These are phyloP conservation scores for Euphorbia corollata DNA, from an alignment of 441 rosid genomes.

Conservation along the genomic window DNA sequence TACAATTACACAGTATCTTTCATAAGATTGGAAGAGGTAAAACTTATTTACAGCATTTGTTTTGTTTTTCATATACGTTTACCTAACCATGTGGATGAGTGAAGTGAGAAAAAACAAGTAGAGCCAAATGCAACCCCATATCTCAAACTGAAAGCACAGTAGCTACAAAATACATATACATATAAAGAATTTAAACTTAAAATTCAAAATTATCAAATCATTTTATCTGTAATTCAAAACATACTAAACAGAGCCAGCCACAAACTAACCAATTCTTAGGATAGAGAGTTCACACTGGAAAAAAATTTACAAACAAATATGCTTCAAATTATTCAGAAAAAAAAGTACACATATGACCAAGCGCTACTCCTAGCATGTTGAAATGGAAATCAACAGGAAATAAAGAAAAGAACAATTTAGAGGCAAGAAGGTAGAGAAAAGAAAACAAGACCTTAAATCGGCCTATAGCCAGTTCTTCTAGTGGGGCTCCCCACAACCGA, in stretches of 20 bases:
- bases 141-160: neutral
- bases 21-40: neutral
- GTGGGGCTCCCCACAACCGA: constrained; percentile 51
- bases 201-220: constrained; percentile 3
- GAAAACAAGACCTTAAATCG: constrained; percentile 21
- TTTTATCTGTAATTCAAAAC: neutral
- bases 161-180: neutral
- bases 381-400: neutral
- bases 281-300: neutral
- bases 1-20: constrained; percentile 1
- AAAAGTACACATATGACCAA: neutral
- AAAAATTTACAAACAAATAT: constrained; percentile 10
- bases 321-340: neutral
- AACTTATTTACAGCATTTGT: no score
- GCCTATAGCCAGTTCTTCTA: constrained; percentile 28
- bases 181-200: neutral
- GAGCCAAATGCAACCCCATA: neutral
- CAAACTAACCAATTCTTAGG: neutral
- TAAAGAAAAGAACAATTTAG: constrained; percentile 2
- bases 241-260: neutral
- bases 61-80: no score
- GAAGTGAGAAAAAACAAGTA: neutral
- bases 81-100: no score
- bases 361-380: neutral
- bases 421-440: neutral